Evolutionary conservation across 495 filamentous ascomycete species (phyloP).

Genomic region (Saxispiralis lemnorum): DNA sequence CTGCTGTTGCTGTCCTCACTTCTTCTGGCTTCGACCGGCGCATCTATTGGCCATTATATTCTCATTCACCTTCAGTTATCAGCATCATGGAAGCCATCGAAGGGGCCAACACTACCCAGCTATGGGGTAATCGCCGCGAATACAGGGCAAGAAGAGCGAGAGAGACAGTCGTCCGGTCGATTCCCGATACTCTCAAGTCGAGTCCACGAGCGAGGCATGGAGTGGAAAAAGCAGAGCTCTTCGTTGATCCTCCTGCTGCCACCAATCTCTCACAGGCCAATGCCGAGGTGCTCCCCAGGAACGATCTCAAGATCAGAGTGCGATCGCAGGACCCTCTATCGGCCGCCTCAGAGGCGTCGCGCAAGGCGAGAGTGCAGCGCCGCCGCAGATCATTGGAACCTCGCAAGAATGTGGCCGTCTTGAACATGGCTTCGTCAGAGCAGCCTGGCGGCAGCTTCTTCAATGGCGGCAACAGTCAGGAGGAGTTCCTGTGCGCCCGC

Average conservation of each 20-base stretch:
- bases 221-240: slow-evolving; percentile 30
- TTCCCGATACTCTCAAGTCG: slow-evolving; percentile 32
- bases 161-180: slow-evolving; percentile 32
- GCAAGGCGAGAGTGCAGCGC: slow-evolving; percentile 10
- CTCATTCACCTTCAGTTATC: no score
- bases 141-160: slow-evolving; percentile 31
- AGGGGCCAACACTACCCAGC: no score
- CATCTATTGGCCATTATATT: no score
- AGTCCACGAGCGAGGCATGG: slow-evolving; percentile 33
- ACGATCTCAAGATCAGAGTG: slow-evolving; percentile 24
- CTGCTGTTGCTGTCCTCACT: slow-evolving; percentile 6
- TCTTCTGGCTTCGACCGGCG: no score
- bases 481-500: slow-evolving; percentile 25
- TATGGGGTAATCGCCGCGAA: no score
- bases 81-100: no score
- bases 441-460: slow-evolving; percentile 19
- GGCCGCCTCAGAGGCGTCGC: slow-evolving; percentile 24
- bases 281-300: slow-evolving; percentile 1
- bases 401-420: slow-evolving; percentile 16
- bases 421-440: slow-evolving; percentile 23
- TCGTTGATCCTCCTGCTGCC: slow-evolving; percentile 23
- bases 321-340: slow-evolving; percentile 30
- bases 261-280: background rate
- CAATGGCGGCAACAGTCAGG: slow-evolving; percentile 22
- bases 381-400: slow-evolving; percentile 4